Evolutionary conservation across 1,284 basidiomycete species (phyloP).

Genomic region (Puccinia novopanici): DNA sequence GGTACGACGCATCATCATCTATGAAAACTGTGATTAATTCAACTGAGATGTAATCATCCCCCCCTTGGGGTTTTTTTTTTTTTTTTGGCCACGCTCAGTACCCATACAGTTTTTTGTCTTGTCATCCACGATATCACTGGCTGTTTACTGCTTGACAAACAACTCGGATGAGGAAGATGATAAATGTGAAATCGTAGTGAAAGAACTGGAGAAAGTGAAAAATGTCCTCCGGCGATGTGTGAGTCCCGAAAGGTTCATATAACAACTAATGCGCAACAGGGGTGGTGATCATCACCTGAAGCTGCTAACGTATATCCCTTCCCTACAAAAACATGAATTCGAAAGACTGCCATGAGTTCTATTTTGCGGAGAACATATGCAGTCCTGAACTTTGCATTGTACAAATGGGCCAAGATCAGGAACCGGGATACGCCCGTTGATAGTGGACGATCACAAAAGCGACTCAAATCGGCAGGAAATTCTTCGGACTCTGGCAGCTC

Average conservation of each 20-base stretch:
- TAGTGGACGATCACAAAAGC: not conserved
- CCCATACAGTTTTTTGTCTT: conserved; percentile 38
- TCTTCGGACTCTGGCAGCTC: not conserved
- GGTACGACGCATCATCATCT: not conserved
- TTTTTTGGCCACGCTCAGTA: not conserved
- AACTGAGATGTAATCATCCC: too few relatives aligned
- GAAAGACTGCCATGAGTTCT: conserved; percentile 31
- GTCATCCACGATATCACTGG: conserved; percentile 28
- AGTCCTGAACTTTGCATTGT: conserved; percentile 18
- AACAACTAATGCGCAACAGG: too few relatives aligned
- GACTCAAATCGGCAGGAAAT: not conserved
- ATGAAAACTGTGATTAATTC: too few relatives aligned
- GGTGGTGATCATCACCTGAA: not conserved
- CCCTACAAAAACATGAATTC: not conserved
- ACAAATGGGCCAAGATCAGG: conserved; percentile 10
- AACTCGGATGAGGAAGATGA: conserved; percentile 21
- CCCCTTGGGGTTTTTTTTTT: not conserved
- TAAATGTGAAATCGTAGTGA: conserved; percentile 9
- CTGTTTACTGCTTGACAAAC: conserved; percentile 44
- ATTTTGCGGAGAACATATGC: conserved; percentile 29
- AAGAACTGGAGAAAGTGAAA: conserved; percentile 17
- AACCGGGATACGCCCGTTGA: not conserved
- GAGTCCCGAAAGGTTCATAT: not conserved
- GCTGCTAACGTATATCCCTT: not conserved
- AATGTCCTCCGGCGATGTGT: conserved; percentile 14